Base-by-base conservation (phyloP, 495 filamentous ascomycete genomes). In the Staphylotrichum longicolle region DNA sequence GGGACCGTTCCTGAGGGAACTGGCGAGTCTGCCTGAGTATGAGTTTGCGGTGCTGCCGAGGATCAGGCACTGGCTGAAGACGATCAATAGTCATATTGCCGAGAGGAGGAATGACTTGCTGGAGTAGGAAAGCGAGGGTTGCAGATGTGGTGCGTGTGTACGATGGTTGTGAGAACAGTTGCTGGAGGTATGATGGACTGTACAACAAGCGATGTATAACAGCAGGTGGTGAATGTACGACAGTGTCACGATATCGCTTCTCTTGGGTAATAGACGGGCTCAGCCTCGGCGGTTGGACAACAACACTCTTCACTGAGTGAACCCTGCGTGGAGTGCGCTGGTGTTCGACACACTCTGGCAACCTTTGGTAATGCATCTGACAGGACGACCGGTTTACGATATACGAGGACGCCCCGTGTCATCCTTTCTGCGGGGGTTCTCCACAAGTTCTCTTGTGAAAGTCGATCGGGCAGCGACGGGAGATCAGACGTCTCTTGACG, bases 11-110 rank as follows among this genome's bases (percentile, higher is more conserved):
- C 51, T 69, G 15, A 57, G 63, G 48, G 73, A 73, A 40, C 20
- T 79, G 14, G 67, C 73, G 60, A 65, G 30, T 7, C 61, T 76
- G 71, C 77, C 77, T 8, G 76, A 78, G 57, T 79, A 72, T 44
- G 71, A 76, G 53, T 64, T 58, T 39, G 48, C 58, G 2, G 14
- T 73, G 3, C 33, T 40, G 32, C 58, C 68, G 0, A 40, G 65
- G 47, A 39, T 68, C 4, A 63, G 44, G 37, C 66, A 72, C 34
- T 73, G 72, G 72, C 30, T 42, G 10, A 58, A 39, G 10, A 48
- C 50, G 10, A 66, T 72, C 10, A 14, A 53, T 9, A 50, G 11
- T 12, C 68, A 69, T n/a, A 55, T 70, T 4, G 7, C 39, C n/a
- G 66, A 68, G 62, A 66, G 58, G 58, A 53, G 53, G 49, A 27